A percentile compares a stretch with the other conserved stretches of the same genome.
These are phyloP conservation scores for Adansonia grandidieri DNA, from an alignment of 441 rosid species.

Conservation along the genomic window DNA sequence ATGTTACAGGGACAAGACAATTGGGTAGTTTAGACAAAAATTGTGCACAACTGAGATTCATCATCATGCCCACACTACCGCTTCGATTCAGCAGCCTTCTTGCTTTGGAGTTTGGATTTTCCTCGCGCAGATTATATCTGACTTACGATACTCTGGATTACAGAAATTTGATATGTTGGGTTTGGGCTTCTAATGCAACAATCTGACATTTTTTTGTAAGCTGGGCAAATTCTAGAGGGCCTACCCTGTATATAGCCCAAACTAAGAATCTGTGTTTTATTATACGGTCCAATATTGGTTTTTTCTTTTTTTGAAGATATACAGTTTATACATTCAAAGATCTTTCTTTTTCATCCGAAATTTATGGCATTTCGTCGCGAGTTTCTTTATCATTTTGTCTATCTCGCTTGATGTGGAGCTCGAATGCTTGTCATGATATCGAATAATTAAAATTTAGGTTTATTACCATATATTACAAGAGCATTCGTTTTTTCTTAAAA, in stretches of 20 bases:
- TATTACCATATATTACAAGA: too few relatives aligned
- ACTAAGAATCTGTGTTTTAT: neutral
- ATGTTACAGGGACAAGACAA: slow-evolving; percentile 24
- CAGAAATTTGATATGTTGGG: neutral
- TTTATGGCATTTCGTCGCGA: too few relatives aligned
- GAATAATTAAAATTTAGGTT: too few relatives aligned
- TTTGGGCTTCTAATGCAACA: neutral
- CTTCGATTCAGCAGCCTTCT: neutral
- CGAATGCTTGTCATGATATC: too few relatives aligned
- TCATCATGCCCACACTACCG: slow-evolving; percentile 1
- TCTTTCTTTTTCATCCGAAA: too few relatives aligned
- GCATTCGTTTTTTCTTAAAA: too few relatives aligned
- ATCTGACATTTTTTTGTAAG: neutral
- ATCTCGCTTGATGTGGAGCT: too few relatives aligned
- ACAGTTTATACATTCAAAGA: too few relatives aligned
- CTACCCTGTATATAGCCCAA: neutral
- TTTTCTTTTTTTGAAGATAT: too few relatives aligned
- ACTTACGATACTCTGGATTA: neutral
- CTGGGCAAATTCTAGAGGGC: neutral
- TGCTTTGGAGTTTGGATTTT: neutral
- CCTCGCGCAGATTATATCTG: neutral
- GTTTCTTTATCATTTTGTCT: too few relatives aligned
- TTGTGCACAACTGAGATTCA: slow-evolving; percentile 37
- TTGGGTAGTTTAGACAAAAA: slow-evolving; percentile 27
- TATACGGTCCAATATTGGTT: neutral